A percentile compares a stretch with the other conserved stretches of the same genome.
Evolutionary conservation across 2,329 filamentous ascomycete species (phyloP).

Genomic region (Aschersonia sp.): DNA sequence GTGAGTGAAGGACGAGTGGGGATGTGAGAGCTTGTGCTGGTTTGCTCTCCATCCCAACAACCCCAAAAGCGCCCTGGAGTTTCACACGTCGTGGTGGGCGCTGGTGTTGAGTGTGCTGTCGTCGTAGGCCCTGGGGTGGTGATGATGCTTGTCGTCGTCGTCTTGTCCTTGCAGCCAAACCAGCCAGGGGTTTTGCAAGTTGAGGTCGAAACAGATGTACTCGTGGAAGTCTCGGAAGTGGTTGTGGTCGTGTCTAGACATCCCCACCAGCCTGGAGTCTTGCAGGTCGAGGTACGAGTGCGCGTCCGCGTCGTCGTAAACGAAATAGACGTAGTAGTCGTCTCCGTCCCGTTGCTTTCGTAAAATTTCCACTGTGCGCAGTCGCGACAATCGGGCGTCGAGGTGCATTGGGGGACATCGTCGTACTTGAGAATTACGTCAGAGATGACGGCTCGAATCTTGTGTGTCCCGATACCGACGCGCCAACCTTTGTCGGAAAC

Average conservation of each 20-base stretch:
- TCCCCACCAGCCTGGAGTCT: conserved; percentile 89
- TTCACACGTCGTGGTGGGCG: conserved; percentile 23
- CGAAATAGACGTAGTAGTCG: conserved; percentile 44
- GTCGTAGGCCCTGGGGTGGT: conserved; percentile 11
- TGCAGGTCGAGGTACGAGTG: conserved; percentile 73
- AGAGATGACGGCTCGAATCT: conserved; percentile 74
- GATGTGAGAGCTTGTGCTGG: background rate
- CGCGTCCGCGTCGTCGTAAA: conserved; percentile 48
- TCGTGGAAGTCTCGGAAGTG: conserved; percentile 24
- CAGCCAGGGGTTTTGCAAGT: conserved; percentile 49
- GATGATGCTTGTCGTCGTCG: conserved; percentile 13
- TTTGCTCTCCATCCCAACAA: conserved; percentile 18
- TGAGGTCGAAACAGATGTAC: conserved; percentile 28
- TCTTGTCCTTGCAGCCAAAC: conserved; percentile 47
- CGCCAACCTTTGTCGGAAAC: conserved; percentile 87
- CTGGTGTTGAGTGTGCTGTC: conserved; percentile 10
- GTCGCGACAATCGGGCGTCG: conserved; percentile 70
- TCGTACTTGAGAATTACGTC: conserved; percentile 81
- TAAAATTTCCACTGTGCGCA: conserved; percentile 92
- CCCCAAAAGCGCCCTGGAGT: conserved; percentile 43
- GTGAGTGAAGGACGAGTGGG: conserved; percentile 11
- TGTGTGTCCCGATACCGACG: conserved; percentile 80
- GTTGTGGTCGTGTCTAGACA: conserved; percentile 51
- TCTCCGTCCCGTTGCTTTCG: conserved; percentile 76
- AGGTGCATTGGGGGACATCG: conserved; percentile 58